These are phyloP conservation scores for Candida piceae DNA, from an alignment of 805 yeast species.

Conservation along the genomic window DNA sequence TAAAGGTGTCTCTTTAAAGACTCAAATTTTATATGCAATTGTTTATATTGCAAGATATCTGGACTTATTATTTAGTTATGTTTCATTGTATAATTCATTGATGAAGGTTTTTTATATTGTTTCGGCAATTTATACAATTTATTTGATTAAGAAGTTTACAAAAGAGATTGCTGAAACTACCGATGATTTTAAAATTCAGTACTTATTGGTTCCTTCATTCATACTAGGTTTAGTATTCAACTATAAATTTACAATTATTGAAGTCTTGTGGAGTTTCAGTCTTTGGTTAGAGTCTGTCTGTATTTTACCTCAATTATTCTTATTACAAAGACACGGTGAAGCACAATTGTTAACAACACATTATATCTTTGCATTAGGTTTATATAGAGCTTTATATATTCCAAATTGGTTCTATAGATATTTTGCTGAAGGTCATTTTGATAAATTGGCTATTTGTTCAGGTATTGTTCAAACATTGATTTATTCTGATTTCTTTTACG, in stretches of 20 bases:
- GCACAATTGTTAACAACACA: constrained; percentile 86
- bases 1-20: constrained; percentile 82
- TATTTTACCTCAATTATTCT: constrained; percentile 85
- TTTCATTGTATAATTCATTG: constrained; percentile 67
- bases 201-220: constrained; percentile 59
- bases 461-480: constrained; percentile 83
- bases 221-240: constrained; percentile 59
- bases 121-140: constrained; percentile 70
- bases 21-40: constrained; percentile 72
- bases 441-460: constrained; percentile 65
- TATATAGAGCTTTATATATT: constrained; percentile 83
- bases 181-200: constrained; percentile 68
- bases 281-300: constrained; percentile 92
- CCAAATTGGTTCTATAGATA: constrained; percentile 95
- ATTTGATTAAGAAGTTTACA: constrained; percentile 61
- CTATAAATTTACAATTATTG: constrained; percentile 54
- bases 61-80: constrained; percentile 52
- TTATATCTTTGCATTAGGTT: constrained; percentile 89
- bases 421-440: constrained; percentile 56
- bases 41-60: constrained; percentile 73
- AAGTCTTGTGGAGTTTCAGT: constrained; percentile 81
- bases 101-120: constrained; percentile 81
- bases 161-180: constrained; percentile 56
- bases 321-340: constrained; percentile 84
- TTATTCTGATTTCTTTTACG: constrained; percentile 93